Evolutionary conservation across 108 stramenopile genomes (phyloP).

Genomic region (Fistulifera pelliculosa): DNA sequence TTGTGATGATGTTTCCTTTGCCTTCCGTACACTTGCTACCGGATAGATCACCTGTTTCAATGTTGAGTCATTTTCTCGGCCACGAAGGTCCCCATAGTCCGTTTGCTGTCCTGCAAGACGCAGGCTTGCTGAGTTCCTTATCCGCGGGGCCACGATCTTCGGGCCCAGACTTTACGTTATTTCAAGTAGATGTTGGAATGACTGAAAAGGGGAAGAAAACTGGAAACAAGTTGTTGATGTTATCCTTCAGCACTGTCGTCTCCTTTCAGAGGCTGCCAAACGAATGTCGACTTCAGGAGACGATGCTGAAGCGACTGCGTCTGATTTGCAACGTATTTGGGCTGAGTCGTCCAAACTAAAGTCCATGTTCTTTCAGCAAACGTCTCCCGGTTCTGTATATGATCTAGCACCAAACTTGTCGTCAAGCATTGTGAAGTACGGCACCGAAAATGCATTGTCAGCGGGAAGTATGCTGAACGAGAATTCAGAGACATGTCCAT

Average conservation of each 20-base stretch:
- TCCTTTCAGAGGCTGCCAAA: conserved; percentile 35
- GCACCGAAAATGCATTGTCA: conserved; percentile 55
- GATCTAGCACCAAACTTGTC: conserved; percentile 51
- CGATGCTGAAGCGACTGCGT: conserved; percentile 4
- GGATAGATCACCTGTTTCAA: conserved; percentile 45
- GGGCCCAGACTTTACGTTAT: conserved; percentile 52
- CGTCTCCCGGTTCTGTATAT: conserved; percentile 64
- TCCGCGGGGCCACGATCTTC: conserved; percentile 47
- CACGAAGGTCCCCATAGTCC: conserved; percentile 68
- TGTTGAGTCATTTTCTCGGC: conserved; percentile 65
- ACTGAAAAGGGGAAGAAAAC: conserved; percentile 68
- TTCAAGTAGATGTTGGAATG: conserved; percentile 58
- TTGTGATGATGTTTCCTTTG: conserved; percentile 60
- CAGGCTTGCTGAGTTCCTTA: conserved; percentile 43
- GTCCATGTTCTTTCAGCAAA: conserved; percentile 64
- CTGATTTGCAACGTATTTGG: conserved; percentile 32
- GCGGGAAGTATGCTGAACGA: conserved; percentile 71
- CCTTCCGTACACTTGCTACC: conserved; percentile 32
- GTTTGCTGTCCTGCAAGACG: conserved; percentile 66
- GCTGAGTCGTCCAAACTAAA: conserved; percentile 40
- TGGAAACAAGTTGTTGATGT: conserved; percentile 56
- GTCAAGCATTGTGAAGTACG: conserved; percentile 40
- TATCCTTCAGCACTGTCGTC: conserved; percentile 55
- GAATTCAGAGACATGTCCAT: conserved; percentile 40
- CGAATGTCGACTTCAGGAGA: conserved; percentile 1